These are phyloP conservation scores for Alternaria conjuncta DNA, from an alignment of 2,329 filamentous ascomycete genomes.

Conservation along the genomic window DNA sequence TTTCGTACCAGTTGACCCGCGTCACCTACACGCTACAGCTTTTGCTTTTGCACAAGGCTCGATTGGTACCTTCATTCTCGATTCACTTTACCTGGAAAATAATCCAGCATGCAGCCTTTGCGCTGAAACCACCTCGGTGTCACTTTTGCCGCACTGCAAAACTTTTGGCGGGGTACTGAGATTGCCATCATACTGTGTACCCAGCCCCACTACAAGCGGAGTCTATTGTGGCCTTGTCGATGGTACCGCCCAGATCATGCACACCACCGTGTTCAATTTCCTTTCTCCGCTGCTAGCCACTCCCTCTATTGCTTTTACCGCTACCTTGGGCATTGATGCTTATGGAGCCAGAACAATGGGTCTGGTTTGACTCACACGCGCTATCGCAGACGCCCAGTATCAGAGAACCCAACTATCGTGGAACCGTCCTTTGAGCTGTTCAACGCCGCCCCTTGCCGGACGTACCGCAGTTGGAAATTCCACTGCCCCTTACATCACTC, in stretches of 20 bases:
- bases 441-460: slow-evolving; percentile 1
- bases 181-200: slow-evolving; percentile 14
- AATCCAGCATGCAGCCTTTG: neutral
- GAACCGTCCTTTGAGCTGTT: neutral
- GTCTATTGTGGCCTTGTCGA: slow-evolving; percentile 10
- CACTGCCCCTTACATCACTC: neutral
- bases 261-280: slow-evolving; percentile 23
- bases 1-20: neutral
- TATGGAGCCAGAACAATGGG: neutral
- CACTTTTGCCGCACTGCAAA: slow-evolving; percentile 15
- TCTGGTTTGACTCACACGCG: slow-evolving; percentile 8
- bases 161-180: slow-evolving; percentile 23
- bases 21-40: neutral
- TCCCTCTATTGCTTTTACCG: neutral
- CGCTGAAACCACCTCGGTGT: slow-evolving; percentile 3
- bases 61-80: neutral
- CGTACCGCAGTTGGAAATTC: neutral
- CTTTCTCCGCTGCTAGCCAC: slow-evolving; percentile 10
- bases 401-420: neutral
- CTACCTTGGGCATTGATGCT: neutral
- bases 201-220: slow-evolving; percentile 18
- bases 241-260: slow-evolving; percentile 16
- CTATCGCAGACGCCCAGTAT: slow-evolving; percentile 3
- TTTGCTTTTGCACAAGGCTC: neutral
- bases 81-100: neutral